These are phyloP conservation scores for Psilocybe cubensis DNA, from an alignment of 768 basidiomycete species.

Conservation along the genomic window DNA sequence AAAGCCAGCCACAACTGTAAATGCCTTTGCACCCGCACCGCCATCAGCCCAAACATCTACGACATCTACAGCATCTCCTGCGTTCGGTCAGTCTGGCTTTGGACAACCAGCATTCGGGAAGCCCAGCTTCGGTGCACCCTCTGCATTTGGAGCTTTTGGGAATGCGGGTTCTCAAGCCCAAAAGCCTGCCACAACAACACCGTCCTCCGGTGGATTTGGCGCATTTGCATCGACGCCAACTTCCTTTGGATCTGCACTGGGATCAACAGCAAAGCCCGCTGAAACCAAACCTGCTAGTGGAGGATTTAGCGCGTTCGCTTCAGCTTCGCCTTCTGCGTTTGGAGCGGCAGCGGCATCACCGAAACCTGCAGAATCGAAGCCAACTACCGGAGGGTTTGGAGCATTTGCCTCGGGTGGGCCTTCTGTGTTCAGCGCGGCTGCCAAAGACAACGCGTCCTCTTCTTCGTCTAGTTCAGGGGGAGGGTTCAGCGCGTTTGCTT, in stretches of 20 bases:
- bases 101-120: constrained; percentile 37
- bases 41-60: constrained; percentile 12
- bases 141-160: constrained; percentile 25
- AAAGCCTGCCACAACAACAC: not conserved
- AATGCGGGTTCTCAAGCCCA: constrained; percentile 6
- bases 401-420: not conserved
- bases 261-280: not conserved
- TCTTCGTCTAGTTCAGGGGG: not conserved
- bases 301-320: constrained; percentile 32
- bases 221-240: constrained; percentile 25
- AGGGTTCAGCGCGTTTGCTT: not conserved
- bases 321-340: constrained; percentile 11
- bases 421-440: not conserved
- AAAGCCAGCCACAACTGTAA: constrained; percentile 16
- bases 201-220: constrained; percentile 23
- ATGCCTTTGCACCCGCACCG: constrained; percentile 22
- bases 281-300: constrained; percentile 13
- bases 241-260: constrained; percentile 30
- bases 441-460: not conserved
- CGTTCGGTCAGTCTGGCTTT: constrained; percentile 41
- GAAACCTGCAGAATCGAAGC: not conserved
- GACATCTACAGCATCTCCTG: constrained; percentile 20
- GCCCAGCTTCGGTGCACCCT: constrained; percentile 15
- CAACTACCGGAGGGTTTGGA: not conserved
- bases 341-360: not conserved